Percentiles rank a stretch among this genome's conserved stretches.
Conservation (phyloP, 495 filamentous ascomycete species). For the Penicillium lagena region DNA sequence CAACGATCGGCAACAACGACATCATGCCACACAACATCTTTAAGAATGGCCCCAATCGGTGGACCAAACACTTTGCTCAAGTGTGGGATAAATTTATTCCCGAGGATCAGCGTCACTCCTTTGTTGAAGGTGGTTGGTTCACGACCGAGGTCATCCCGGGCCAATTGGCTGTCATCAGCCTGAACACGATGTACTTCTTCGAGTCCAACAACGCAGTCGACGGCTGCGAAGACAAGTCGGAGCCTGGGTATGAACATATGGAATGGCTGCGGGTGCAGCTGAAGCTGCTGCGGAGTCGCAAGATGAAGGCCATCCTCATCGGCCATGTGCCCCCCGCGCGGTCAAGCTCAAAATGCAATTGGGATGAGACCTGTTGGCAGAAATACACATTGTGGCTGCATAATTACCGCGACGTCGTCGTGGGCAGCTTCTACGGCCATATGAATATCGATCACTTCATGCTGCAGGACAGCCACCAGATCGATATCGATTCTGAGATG, state of each 20-base stretch:
- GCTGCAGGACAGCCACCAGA: constrained; percentile 75
- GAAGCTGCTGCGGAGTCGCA: constrained; percentile 68
- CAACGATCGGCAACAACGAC: constrained; percentile 95
- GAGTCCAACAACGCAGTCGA: constrained; percentile 87
- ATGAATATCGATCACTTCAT: constrained; percentile 99
- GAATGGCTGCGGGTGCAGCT: constrained; percentile 96
- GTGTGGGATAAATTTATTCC: constrained; percentile 87
- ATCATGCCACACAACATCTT: constrained; percentile 97
- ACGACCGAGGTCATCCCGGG: constrained; percentile 85
- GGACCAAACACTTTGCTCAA: constrained; percentile 64
- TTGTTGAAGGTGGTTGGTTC: constrained; percentile 92
- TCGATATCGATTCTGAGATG: constrained; percentile 41
- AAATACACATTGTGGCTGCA: constrained; percentile 89
- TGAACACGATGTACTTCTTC: constrained; percentile 97
- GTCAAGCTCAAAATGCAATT: constrained; percentile 72
- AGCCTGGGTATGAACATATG: constrained; percentile 90
- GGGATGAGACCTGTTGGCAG: constrained; percentile 97
- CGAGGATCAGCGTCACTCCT: constrained; percentile 85
- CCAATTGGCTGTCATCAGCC: constrained; percentile 81
- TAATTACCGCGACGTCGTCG: constrained; percentile 86
- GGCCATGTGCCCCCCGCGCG: constrained; percentile 92
- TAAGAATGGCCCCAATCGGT: constrained; percentile 72
- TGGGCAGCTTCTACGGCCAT: constrained; percentile 76
- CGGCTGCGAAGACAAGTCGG: constrained; percentile 67
- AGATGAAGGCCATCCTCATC: constrained; percentile 91